These are phyloP conservation scores for Lepidium aucheri DNA, from an alignment of 345 rosid species.

Conservation along the genomic window DNA sequence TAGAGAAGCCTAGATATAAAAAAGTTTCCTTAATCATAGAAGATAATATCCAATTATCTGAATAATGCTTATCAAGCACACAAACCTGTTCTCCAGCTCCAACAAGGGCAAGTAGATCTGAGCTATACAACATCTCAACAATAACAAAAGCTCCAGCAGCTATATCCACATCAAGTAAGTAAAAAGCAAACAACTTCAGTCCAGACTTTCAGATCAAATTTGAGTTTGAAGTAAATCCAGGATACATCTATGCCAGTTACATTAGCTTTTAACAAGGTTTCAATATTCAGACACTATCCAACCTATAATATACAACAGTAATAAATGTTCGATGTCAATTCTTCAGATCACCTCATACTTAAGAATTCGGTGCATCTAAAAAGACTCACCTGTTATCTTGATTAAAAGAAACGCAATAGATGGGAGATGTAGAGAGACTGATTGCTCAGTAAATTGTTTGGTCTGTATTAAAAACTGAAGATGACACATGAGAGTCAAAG, in stretches of 20 bases:
- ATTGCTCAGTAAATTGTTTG: not conserved
- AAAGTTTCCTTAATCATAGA: slow-evolving; percentile 5
- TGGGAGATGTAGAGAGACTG: slow-evolving; percentile 43
- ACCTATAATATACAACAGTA: not conserved
- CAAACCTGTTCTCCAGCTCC: slow-evolving; percentile 97
- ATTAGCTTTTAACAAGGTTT: not conserved
- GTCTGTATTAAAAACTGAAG: not conserved
- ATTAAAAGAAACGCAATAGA: slow-evolving; percentile 75
- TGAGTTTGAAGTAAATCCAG: not conserved
- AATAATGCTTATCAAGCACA: not conserved
- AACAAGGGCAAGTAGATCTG: slow-evolving; percentile 90
- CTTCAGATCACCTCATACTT: not conserved
- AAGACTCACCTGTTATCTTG: slow-evolving; percentile 59
- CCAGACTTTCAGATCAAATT: not conserved
- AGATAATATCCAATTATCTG: not conserved
- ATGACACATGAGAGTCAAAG: slow-evolving; percentile 27
- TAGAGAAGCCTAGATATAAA: slow-evolving; percentile 50
- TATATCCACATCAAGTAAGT: slow-evolving; percentile 13
- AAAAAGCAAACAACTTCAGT: slow-evolving; percentile 16
- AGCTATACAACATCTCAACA: slow-evolving; percentile 85
- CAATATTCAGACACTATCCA: not conserved
- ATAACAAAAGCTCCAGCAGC: slow-evolving; percentile 69
- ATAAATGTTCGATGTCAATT: not conserved
- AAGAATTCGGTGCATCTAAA: no score
- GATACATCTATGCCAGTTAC: not conserved